phyloP scores from a whole-genome alignment of 345 rosid genomes.

The Murraya paniculata region DNA sequence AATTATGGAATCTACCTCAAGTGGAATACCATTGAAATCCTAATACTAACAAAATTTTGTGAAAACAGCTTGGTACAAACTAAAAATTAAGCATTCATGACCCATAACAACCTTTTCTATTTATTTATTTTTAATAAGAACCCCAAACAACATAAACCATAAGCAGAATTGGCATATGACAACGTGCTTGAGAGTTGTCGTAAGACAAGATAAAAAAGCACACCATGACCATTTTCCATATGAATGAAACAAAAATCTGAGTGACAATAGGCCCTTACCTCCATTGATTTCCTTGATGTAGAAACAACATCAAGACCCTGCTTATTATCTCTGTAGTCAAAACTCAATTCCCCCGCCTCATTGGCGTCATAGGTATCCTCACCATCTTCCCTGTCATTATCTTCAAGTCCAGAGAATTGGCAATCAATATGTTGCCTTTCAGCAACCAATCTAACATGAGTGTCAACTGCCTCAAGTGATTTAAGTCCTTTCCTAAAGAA shows the following conservation, averaged over 20 bases:
- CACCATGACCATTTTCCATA: background rate
- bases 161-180: background rate
- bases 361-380: constrained; percentile 44
- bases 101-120: background rate
- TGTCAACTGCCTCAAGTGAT: constrained; percentile 81
- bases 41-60: background rate
- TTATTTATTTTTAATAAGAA: no score
- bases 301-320: constrained; percentile 45
- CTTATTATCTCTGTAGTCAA: constrained; percentile 62
- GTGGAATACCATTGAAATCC: no score
- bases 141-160: background rate
- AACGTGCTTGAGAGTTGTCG: background rate
- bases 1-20: no score
- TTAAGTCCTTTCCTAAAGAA: constrained; percentile 78
- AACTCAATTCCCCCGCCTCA: constrained; percentile 73
- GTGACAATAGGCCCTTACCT: constrained; percentile 42
- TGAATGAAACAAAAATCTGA: background rate
- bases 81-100: constrained; percentile 2
- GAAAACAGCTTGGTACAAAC: background rate
- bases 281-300: constrained; percentile 56
- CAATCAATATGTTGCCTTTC: constrained; percentile 86
- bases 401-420: constrained; percentile 63
- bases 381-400: constrained; percentile 50
- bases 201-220: background rate
- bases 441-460: constrained; percentile 56